Conservation (phyloP, 345 rosid species). For the Euclidium syriacum region DNA sequence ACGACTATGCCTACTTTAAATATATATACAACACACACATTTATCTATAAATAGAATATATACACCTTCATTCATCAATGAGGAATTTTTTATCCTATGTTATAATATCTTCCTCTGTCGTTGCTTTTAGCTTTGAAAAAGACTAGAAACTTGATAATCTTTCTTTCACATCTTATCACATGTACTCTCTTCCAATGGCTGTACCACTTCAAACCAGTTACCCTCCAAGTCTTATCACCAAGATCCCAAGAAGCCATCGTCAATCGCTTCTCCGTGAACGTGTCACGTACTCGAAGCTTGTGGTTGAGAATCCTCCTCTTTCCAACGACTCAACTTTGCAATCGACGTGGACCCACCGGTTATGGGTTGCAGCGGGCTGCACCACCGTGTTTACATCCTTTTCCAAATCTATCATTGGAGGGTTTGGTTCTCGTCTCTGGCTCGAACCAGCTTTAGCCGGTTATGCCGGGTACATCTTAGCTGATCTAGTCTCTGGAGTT, state of each 20-base stretch:
- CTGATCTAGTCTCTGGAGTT: constrained; percentile 82
- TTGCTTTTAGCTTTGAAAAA: not conserved
- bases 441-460: constrained; percentile 62
- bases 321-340: constrained; percentile 50
- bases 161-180: not conserved
- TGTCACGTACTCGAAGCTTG: constrained; percentile 30
- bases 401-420: constrained; percentile 43
- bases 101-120: constrained; percentile 5
- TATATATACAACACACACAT: no score
- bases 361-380: constrained; percentile 75
- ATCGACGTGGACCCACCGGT: constrained; percentile 74
- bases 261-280: not conserved
- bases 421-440: constrained; percentile 47
- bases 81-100: no score
- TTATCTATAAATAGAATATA: no score
- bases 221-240: constrained; percentile 28
- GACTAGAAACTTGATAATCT: no score
- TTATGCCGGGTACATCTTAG: constrained; percentile 58
- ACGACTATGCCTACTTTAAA: no score
- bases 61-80: no score
- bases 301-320: constrained; percentile 27
- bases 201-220: constrained; percentile 41
- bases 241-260: constrained; percentile 16
- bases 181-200: constrained; percentile 42
- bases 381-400: constrained; percentile 48